Evolutionary conservation across 495 filamentous ascomycete species (phyloP).

Genomic region (Trichoderma virens): DNA sequence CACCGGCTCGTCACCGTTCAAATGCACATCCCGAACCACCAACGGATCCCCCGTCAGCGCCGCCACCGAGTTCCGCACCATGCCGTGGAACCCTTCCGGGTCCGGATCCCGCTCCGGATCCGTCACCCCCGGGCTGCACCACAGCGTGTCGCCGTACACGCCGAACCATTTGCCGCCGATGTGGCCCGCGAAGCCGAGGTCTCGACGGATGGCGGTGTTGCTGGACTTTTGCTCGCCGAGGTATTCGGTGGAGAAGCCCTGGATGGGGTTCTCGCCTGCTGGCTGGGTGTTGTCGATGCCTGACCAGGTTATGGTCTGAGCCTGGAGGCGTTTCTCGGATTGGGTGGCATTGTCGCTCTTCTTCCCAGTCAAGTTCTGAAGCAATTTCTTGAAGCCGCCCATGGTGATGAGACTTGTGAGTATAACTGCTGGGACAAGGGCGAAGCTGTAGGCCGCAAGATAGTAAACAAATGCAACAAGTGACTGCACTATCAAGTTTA

Average conservation of each 20-base stretch:
- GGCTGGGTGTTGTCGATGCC: constrained; percentile 27
- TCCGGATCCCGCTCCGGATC: constrained; percentile 20
- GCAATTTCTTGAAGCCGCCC: background rate
- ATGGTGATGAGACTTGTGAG: background rate
- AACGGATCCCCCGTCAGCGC: constrained; percentile 25
- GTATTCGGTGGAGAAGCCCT: constrained; percentile 14
- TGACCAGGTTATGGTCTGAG: background rate
- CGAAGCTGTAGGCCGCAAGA: too few species aligned
- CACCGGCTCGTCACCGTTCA: constrained; percentile 25
- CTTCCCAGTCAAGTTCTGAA: background rate
- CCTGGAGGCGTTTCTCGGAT: background rate
- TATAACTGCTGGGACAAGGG: background rate
- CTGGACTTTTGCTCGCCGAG: constrained; percentile 28
- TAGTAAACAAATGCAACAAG: too few species aligned
- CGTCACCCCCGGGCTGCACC: constrained; percentile 25
- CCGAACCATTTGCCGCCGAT: constrained; percentile 30
- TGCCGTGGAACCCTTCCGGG: constrained; percentile 25
- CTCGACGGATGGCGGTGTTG: constrained; percentile 32
- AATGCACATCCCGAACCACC: constrained; percentile 20
- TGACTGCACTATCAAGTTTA: too few species aligned
- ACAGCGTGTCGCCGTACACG: constrained; percentile 31
- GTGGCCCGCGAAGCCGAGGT: constrained; percentile 34
- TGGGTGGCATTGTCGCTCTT: background rate
- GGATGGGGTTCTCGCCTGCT: constrained; percentile 24
- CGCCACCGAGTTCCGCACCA: constrained; percentile 28